Evolutionary conservation across 331 rosid species (phyloP).

Genomic region (Malus hybrid): DNA sequence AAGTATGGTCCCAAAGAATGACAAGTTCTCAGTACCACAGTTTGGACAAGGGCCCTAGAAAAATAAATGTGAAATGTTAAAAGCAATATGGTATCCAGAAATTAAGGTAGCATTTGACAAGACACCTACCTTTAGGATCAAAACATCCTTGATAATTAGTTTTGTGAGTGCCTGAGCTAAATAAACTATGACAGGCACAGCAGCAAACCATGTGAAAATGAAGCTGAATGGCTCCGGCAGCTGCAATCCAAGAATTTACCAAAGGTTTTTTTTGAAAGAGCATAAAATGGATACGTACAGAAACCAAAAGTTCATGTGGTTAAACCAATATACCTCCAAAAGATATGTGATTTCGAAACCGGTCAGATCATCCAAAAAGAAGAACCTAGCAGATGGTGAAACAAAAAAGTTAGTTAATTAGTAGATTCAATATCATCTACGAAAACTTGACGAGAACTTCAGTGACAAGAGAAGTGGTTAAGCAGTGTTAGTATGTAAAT

Average conservation of each 20-base stretch:
- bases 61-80: not conserved
- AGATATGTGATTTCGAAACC: conserved; percentile 82
- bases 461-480: not conserved
- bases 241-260: conserved; percentile 33
- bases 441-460: not conserved
- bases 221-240: conserved; percentile 94
- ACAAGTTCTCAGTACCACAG: conserved; percentile 84
- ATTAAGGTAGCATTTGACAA: not conserved
- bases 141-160: conserved; percentile 65
- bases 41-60: conserved; percentile 86
- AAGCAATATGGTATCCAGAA: not conserved
- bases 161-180: conserved; percentile 66
- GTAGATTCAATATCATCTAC: not conserved
- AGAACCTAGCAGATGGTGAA: conserved; percentile 50
- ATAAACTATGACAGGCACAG: conserved; percentile 75
- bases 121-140: conserved; percentile 77
- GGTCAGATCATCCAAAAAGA: conserved; percentile 87
- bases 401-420: not conserved
- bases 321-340: conserved; percentile 50
- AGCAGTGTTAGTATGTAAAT: not conserved
- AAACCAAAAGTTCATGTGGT: not conserved
- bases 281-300: not conserved
- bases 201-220: conserved; percentile 97
- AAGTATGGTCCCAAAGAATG: conserved; percentile 88
- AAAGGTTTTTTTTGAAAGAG: not conserved